These are phyloP conservation scores for Antrodiella citrinella DNA, from an alignment of 768 basidiomycete genomes.

Conservation along the genomic window DNA sequence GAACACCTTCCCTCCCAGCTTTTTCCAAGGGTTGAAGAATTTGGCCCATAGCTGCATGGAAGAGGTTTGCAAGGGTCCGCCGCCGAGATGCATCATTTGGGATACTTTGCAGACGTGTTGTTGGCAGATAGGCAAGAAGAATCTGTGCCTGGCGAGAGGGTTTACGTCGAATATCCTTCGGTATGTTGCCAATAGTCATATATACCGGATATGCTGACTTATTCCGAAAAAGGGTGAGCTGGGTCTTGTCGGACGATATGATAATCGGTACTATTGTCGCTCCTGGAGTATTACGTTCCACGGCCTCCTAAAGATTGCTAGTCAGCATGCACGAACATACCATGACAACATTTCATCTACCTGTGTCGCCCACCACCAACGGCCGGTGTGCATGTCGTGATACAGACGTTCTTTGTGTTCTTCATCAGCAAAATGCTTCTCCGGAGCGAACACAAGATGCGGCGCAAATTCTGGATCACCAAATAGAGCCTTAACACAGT, in stretches of 20 bases:
- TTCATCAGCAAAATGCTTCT: conserved; percentile 6
- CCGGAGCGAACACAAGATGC: conserved; percentile 20
- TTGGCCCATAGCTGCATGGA: conserved; percentile 15
- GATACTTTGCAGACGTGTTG: conserved; percentile 14
- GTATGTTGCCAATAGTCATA: conserved; percentile 17
- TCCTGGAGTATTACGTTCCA: conserved; percentile 16
- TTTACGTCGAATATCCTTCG: conserved; percentile 8
- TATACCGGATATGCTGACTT: conserved; percentile 20
- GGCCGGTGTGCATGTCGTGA: conserved; percentile 17
- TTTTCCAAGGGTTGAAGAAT: conserved; percentile 14
- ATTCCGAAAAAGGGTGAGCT: conserved; percentile 22
- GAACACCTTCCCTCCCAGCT: conserved; percentile 16
- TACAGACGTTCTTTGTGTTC: conserved; percentile 16
- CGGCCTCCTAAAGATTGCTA: background rate
- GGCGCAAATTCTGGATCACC: conserved; percentile 22
- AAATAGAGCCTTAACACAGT: conserved; percentile 20
- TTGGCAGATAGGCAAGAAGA: conserved; percentile 10
- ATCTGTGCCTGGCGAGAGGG: conserved; percentile 10
- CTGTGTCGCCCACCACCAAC: conserved; percentile 22
- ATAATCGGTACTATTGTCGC: conserved; percentile 31
- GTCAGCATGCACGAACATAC: conserved; percentile 3
- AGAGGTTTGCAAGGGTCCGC: conserved; percentile 14
- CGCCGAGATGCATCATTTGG: conserved; percentile 2
- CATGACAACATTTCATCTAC: conserved; percentile 6
- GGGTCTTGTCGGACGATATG: conserved; percentile 37